phyloP scores from a whole-genome alignment of 192 early-diverging fungal genomes.

The Coemansia sp. region DNA sequence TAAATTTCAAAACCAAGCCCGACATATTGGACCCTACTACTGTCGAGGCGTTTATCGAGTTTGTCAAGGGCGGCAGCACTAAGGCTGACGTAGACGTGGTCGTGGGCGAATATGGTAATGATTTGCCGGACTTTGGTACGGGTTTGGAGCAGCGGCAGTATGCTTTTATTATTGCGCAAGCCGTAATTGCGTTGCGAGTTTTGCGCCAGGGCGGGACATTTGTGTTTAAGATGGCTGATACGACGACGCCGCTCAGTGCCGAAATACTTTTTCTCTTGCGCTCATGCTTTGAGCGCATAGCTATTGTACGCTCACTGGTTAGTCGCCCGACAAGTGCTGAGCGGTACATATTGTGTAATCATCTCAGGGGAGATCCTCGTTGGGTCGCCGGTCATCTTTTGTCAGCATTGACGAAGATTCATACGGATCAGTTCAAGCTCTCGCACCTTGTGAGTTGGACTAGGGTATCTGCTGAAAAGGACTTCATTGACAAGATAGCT shows the following conservation, averaged over 20 bases:
- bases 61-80: conserved; percentile 6
- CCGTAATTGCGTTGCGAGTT: conserved; percentile 25
- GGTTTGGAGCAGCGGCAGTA: conserved; percentile 32
- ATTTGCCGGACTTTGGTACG: conserved; percentile 5
- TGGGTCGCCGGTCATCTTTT: conserved; percentile 30
- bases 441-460: conserved; percentile 51
- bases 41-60: conserved; percentile 30
- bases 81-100: conserved; percentile 36
- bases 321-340: conserved; percentile 28
- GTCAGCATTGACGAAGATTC: conserved; percentile 30
- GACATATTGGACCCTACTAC: conserved; percentile 17
- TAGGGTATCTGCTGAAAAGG: conserved; percentile 18
- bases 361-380: conserved; percentile 10
- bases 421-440: conserved; percentile 21
- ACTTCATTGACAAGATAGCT: conserved; percentile 30
- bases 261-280: conserved; percentile 40
- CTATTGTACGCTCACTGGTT: conserved; percentile 31
- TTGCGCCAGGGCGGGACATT: conserved; percentile 36
- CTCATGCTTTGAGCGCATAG: conserved; percentile 38
- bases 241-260: conserved; percentile 34
- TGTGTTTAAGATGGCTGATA: conserved; percentile 39
- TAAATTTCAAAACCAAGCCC: neutral
- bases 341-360: conserved; percentile 38
- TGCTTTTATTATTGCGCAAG: conserved; percentile 28
- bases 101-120: conserved; percentile 18